Evolutionary conservation across 805 yeast genomes (phyloP).

Genomic region (Myxozyma melibiosi): DNA sequence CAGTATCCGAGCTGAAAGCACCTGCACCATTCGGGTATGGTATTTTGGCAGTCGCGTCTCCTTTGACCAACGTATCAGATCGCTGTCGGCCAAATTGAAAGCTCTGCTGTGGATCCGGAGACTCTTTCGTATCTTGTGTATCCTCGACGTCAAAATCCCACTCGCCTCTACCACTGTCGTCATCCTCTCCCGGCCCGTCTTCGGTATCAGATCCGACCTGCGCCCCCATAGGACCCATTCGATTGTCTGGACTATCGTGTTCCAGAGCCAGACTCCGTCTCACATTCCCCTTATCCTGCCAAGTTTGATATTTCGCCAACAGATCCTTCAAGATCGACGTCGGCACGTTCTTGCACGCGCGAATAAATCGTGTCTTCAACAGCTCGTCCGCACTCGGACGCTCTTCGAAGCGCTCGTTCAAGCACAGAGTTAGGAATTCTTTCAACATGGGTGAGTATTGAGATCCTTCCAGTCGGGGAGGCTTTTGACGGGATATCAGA

Average conservation of each 20-base stretch:
- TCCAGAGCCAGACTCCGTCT: constrained; percentile 52
- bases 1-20: neutral
- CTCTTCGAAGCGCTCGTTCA: constrained; percentile 91
- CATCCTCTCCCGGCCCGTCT: constrained; percentile 40
- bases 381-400: constrained; percentile 87
- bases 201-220: constrained; percentile 32
- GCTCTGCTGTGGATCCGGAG: too few relatives aligned
- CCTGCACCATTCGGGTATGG: neutral
- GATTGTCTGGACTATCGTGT: neutral
- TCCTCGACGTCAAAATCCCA: constrained; percentile 32
- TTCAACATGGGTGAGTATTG: constrained; percentile 74
- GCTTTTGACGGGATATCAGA: constrained; percentile 86
- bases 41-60: neutral
- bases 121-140: neutral
- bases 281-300: constrained; percentile 61
- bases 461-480: constrained; percentile 91
- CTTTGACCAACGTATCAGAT: neutral
- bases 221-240: constrained; percentile 15
- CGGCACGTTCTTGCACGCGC: constrained; percentile 59
- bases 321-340: constrained; percentile 69
- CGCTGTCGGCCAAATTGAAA: neutral
- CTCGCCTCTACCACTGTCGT: constrained; percentile 21
- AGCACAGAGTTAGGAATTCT: constrained; percentile 85
- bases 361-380: constrained; percentile 71
- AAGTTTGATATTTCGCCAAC: constrained; percentile 51